Base-by-base conservation (phyloP, 345 rosid genomes). In the Camelina laxa region DNA sequence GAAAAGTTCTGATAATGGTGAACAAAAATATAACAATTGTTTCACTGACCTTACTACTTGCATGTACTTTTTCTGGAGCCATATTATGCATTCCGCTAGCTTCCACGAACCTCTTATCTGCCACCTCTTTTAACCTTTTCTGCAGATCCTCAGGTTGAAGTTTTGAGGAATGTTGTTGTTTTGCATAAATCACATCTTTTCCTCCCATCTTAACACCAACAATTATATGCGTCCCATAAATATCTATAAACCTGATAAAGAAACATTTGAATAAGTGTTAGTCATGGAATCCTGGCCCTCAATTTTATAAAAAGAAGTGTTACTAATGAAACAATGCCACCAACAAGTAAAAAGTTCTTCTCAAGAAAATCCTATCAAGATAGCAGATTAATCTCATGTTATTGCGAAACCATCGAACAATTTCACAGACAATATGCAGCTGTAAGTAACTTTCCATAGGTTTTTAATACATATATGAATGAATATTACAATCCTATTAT, bases 201-300 rank as follows among this genome's bases (percentile, higher is more conserved):
- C 96, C 98, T 74, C 98, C 98, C 96, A 91, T 91, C 84, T 91
- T 91, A 60, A 93, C 85, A 66, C 97, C 90, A 80, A 88, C 91
- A 67, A 91, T 82, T 57, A 93, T 80, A 85, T 93, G 98, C 6
- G 98, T 93, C 33, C 98, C 98, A 79, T 78, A 93, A 14, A 42
- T 82, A 74, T 93, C 89, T 62, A 93, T 88, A 79, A 93, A 93
- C 83, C 97, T 93, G 85, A 58, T 69, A 84, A 69, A 50, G 33
- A 55, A 48, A 65, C n/a, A 62, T n/a, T n/a, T 50, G 30, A 36
- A 1, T 8, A 60, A 9, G 5, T 41, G 45, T 65, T 27, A 70
- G 51, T 56, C 20, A 31, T 33, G 64, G 17, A 56, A 56, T 21
- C 24, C 35, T 33, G 1, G 2, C 45, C 54, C 48, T 42, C 64